phyloP scores from a whole-genome alignment of 805 yeast species.

The Candida tibetensis region DNA sequence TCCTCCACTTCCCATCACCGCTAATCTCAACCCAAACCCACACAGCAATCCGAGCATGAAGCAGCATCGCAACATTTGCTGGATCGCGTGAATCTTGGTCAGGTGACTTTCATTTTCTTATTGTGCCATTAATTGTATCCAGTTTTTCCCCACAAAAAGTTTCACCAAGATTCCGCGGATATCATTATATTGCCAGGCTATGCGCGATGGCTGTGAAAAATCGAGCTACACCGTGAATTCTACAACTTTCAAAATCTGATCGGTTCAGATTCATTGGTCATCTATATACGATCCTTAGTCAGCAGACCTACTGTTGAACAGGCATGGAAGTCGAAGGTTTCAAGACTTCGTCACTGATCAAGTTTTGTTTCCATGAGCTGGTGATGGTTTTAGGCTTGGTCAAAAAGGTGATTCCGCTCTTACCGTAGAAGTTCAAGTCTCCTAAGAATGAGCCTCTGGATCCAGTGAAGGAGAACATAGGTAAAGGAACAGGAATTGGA shows the following conservation, averaged over 20 bases:
- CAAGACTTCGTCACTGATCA: conserved; percentile 42
- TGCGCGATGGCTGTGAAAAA: no score
- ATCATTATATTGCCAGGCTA: no score
- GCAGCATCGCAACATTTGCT: no score
- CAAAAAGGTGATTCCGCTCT: conserved; percentile 68
- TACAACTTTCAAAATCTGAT: background rate
- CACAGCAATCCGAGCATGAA: no score
- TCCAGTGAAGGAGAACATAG: conserved; percentile 80
- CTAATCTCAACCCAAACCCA: no score
- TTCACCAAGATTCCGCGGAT: no score
- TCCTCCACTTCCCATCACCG: no score
- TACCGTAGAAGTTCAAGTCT: conserved; percentile 76
- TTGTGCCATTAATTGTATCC: no score
- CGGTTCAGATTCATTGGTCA: background rate
- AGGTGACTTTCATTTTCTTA: no score
- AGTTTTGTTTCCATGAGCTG: conserved; percentile 58
- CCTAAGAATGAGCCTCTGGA: conserved; percentile 74
- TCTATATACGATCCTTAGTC: background rate
- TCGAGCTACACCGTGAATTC: no score
- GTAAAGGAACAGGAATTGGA: conserved; percentile 78
- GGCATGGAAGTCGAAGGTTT: conserved; percentile 70
- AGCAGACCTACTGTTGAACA: conserved; percentile 42
- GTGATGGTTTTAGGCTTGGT: conserved; percentile 78
- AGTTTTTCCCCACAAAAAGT: no score
- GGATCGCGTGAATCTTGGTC: no score